These are phyloP conservation scores for Trypanosoma brucei DNA, from an alignment of 208 protist species.

Conservation along the genomic window DNA sequence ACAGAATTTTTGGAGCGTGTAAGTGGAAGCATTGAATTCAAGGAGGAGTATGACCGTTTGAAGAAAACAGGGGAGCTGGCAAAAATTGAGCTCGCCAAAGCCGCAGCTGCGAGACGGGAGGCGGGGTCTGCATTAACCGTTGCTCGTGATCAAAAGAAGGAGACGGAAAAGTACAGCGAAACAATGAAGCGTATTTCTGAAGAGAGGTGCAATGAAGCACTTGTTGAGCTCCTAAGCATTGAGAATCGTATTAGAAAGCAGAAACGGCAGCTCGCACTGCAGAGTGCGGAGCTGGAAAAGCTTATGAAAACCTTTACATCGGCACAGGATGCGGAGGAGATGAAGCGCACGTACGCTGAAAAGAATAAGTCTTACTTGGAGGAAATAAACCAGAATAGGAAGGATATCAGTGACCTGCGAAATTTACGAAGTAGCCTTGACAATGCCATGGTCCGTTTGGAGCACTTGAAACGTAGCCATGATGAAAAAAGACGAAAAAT, in stretches of 20 bases:
- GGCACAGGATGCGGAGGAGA: slow-evolving; percentile 64
- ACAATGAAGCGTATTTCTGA: slow-evolving; percentile 38
- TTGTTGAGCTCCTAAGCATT: slow-evolving; percentile 90
- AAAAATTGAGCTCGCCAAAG: slow-evolving; percentile 71
- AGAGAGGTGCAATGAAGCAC: slow-evolving; percentile 57
- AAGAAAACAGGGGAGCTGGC: slow-evolving; percentile 64
- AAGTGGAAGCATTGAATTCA: slow-evolving; percentile 89
- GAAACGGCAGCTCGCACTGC: slow-evolving; percentile 55
- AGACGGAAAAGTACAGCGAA: slow-evolving; percentile 90
- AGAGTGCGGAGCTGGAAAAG: slow-evolving; percentile 43
- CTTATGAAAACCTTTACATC: slow-evolving; percentile 70
- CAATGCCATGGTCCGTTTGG: slow-evolving; percentile 57
- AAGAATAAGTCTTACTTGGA: slow-evolving; percentile 78
- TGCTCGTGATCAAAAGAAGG: slow-evolving; percentile 94
- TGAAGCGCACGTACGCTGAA: slow-evolving; percentile 71
- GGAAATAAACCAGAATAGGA: slow-evolving; percentile 64
- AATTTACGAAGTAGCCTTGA: slow-evolving; percentile 59
- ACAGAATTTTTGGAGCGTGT: slow-evolving; percentile 96
- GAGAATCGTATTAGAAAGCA: slow-evolving; percentile 72
- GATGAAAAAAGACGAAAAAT: slow-evolving; percentile 55
- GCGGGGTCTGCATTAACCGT: slow-evolving; percentile 90
- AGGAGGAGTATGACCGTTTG: slow-evolving; percentile 90
- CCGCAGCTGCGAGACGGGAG: slow-evolving; percentile 87
- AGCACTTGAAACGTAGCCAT: slow-evolving; percentile 62
- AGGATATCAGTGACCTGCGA: slow-evolving; percentile 56